Evolutionary conservation across 139 green algal genomes (phyloP), one percentile per base, ranked within the genome.

Genomic region (Axilococcus clingmanii): DNA sequence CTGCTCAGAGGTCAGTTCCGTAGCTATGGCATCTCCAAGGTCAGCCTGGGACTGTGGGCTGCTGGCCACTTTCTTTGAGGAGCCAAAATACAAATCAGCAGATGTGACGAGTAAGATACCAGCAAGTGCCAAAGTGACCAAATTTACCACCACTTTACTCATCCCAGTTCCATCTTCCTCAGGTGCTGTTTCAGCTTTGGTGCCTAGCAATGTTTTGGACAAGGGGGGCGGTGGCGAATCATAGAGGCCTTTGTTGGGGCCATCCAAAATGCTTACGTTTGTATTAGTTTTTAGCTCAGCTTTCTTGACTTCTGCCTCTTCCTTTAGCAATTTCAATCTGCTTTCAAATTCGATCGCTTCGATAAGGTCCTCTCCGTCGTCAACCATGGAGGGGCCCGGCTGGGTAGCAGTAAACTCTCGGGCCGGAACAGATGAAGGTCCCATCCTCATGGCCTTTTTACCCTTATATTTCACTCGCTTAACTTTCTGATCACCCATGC

Each of bases 311-410:
- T 41, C 32, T 22, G 56, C 37, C 20, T 43, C 47, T 24, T 49
- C 27, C 28, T 48, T 52, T 6, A 71, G 32, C 4, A 28, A 23
- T 29, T 66, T 40, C 20, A 71, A 59, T 17, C 63, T 55, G 46
- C 56, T 8, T 17, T 71, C 55, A 25, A 71, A 71, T 29, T 66
- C 63, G 3, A 71, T 45, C 22, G 54, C 22, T 4, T 60, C 48
- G 22, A 53, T 28, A 38, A 71, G 5, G 12, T 40, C 42, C 29
- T 48, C 19, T 37, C 6, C 11, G 12, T n/a, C n/a, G n/a, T n/a
- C n/a, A n/a, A n/a, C n/a, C n/a, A n/a, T n/a, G n/a, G n/a, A n/a
- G n/a, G n/a, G n/a, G n/a, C n/a, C n/a, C n/a, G n/a, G n/a, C n/a
- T n/a, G n/a, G n/a, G n/a, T n/a, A n/a, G n/a, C n/a, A n/a, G n/a